phyloP scores from a whole-genome alignment of 805 yeast species.

The Wickerhamiella australiensis region DNA sequence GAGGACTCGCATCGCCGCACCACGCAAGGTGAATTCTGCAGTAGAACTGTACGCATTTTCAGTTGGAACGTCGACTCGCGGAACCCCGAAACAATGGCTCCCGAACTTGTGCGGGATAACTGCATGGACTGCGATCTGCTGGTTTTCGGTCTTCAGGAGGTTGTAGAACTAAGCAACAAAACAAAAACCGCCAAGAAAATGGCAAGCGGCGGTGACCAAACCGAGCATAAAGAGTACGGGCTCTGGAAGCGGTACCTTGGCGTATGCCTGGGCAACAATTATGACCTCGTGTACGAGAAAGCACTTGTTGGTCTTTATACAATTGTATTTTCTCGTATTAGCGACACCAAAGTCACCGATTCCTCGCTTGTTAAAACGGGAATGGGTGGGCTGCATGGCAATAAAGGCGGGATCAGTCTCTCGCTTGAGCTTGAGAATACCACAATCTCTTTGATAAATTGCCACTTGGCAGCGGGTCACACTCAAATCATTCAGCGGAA shows the following conservation, averaged over 20 bases:
- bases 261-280: slow-evolving; percentile 27
- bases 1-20: background rate
- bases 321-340: slow-evolving; percentile 48
- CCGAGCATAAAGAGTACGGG: slow-evolving; percentile 24
- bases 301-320: slow-evolving; percentile 78
- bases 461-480: slow-evolving; percentile 91
- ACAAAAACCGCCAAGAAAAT: slow-evolving; percentile 51
- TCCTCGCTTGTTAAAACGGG: slow-evolving; percentile 84
- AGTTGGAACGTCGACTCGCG: slow-evolving; percentile 35
- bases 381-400: slow-evolving; percentile 74
- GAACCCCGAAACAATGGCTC: slow-evolving; percentile 25
- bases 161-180: slow-evolving; percentile 78
- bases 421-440: slow-evolving; percentile 55
- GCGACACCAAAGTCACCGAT: slow-evolving; percentile 37
- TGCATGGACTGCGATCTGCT: slow-evolving; percentile 41
- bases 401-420: slow-evolving; percentile 64
- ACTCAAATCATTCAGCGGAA: slow-evolving; percentile 72
- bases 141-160: slow-evolving; percentile 79
- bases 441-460: slow-evolving; percentile 62
- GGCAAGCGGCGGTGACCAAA: slow-evolving; percentile 28
- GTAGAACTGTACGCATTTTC: slow-evolving; percentile 25
- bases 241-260: slow-evolving; percentile 28
- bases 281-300: slow-evolving; percentile 53
- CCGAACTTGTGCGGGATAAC: slow-evolving; percentile 17
- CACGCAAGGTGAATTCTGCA: background rate